Evolutionary conservation across 805 yeast species (phyloP), one percentile per base, ranked within the genome.

Genomic region (Suhomyces pyralidae): DNA sequence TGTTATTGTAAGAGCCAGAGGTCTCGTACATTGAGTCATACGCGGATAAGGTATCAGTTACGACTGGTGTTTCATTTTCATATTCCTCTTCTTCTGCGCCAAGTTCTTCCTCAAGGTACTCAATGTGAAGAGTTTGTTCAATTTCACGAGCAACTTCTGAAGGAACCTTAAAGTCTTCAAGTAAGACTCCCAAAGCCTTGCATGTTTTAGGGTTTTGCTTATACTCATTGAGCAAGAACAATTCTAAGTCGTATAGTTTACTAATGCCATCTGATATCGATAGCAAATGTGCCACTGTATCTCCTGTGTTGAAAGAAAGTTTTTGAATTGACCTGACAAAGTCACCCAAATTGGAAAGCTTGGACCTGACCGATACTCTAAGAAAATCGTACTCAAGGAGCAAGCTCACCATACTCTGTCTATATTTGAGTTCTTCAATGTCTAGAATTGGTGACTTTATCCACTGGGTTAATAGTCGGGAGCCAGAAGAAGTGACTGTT

Each of bases 391-490:
- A 62, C 19, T 61, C 59, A 15, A 59, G 55, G 56, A 73, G 73
- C 8, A 72, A 51, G 10, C 57, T 48, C 2, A 76, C 80, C 52
- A 68, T 73, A 2, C 58, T 55, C 50, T 74, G 77, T 25, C 99
- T 73, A 17, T 65, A 60, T 15, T 65, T 66, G 12, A 94, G 82
- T 55, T 82, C 87, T 0, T 63, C 59, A 0, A 80, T 60, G 60
- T 86, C 80, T 8, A 86, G 77, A 0, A 89, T 78, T 0, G 99
- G 99, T 1, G 90, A 83, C 24, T 88, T 77, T 4, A 93, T 69
- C 97, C 97, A 90, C 49, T 85, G 84, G 7, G 85, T 80, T 10
- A 94, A 69, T n/a, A 88, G 62, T 42, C 98, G 73, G 0, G 96
- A 73, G 0, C 98, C 98, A 0, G 94, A 84, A 0, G 85, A 77